A percentile compares a stretch with the other conserved stretches of the same genome.
Conservation (phyloP, 2,329 filamentous ascomycete species). For the Fusarium longipes region DNA sequence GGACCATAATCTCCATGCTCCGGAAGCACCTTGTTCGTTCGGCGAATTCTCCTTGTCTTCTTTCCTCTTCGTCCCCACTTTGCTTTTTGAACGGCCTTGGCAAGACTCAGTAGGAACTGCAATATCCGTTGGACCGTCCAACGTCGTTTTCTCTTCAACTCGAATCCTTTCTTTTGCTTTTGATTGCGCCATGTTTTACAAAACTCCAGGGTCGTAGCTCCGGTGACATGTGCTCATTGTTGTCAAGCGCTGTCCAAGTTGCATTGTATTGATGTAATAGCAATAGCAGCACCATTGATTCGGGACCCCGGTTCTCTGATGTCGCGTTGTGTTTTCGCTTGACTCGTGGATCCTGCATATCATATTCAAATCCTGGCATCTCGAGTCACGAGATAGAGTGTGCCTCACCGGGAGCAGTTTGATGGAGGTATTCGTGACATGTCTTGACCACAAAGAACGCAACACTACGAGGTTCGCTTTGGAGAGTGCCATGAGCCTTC, state of each 20-base stretch:
- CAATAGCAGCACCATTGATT: constrained; percentile 25
- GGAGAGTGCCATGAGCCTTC: too few species aligned
- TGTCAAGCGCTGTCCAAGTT: constrained; percentile 2
- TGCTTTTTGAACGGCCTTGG: constrained; percentile 25
- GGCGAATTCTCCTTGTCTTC: constrained; percentile 35
- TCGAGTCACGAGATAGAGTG: constrained; percentile 45
- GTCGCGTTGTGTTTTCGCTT: constrained; percentile 46
- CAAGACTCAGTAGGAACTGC: constrained; percentile 16
- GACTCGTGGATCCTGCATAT: constrained; percentile 53
- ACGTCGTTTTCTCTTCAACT: background rate
- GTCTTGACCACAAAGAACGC: too few species aligned
- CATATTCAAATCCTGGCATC: constrained; percentile 44
- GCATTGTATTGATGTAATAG: constrained; percentile 17
- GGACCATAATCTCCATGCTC: constrained; percentile 28
- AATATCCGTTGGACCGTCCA: constrained; percentile 15
- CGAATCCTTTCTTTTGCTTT: constrained; percentile 2
- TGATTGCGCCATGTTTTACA: constrained; percentile 1
- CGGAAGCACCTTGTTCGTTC: constrained; percentile 26
- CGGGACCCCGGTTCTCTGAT: constrained; percentile 22
- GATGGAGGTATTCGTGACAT: constrained; percentile 11
- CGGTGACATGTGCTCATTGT: background rate
- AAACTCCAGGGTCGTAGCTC: background rate
- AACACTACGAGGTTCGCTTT: too few species aligned
- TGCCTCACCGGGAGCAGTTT: constrained; percentile 14
- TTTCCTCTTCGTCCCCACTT: constrained; percentile 23